phyloP scores from a whole-genome alignment of 495 filamentous ascomycete genomes.

The Annulohypoxylon maeteangense region DNA sequence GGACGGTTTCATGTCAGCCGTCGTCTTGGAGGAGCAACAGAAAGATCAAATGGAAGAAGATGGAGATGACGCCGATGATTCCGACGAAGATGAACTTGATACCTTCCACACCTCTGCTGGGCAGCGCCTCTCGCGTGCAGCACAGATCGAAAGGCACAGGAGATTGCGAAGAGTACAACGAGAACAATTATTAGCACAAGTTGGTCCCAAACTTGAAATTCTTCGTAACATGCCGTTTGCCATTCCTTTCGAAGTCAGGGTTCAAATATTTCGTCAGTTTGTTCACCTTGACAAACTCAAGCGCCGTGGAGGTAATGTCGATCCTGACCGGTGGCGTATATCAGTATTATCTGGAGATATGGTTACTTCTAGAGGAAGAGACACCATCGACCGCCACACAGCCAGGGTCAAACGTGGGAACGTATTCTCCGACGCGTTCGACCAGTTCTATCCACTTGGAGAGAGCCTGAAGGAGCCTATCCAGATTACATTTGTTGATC shows the following conservation, averaged over 20 bases:
- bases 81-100: slow-evolving; percentile 35
- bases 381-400: slow-evolving; percentile 75
- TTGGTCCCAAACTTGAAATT: slow-evolving; percentile 88
- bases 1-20: slow-evolving; percentile 86
- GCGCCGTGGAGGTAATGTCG: slow-evolving; percentile 77
- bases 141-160: slow-evolving; percentile 59
- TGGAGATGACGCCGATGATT: slow-evolving; percentile 40
- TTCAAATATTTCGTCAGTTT: slow-evolving; percentile 95
- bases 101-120: slow-evolving; percentile 39
- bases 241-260: slow-evolving; percentile 90
- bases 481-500: slow-evolving; percentile 95
- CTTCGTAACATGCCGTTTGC: slow-evolving; percentile 96
- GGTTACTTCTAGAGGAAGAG: slow-evolving; percentile 45
- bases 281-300: slow-evolving; percentile 82
- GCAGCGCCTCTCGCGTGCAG: slow-evolving; percentile 48
- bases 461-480: slow-evolving; percentile 95
- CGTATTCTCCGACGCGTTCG: slow-evolving; percentile 86
- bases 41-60: slow-evolving; percentile 54
- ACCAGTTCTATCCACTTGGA: slow-evolving; percentile 83
- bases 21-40: slow-evolving; percentile 88
- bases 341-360: slow-evolving; percentile 59
- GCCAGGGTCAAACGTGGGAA: slow-evolving; percentile 83
- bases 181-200: slow-evolving; percentile 74
- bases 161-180: slow-evolving; percentile 70
- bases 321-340: slow-evolving; percentile 83